A percentile compares a stretch with the other conserved stretches of the same genome.
These are phyloP conservation scores for Microdochium paspali DNA, from an alignment of 2,329 filamentous ascomycete genomes.

Conservation along the genomic window DNA sequence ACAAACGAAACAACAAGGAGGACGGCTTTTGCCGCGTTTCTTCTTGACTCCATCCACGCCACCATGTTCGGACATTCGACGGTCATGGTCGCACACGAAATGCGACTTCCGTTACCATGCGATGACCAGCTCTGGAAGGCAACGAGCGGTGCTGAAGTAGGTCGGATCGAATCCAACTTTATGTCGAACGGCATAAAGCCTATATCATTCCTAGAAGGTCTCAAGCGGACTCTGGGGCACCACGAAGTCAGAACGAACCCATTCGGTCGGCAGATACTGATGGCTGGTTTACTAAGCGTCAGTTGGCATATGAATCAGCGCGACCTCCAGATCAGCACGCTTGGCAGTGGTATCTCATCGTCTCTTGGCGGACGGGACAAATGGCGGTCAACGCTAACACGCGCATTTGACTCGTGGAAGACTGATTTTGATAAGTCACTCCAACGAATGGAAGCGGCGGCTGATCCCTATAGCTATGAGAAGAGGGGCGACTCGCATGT, in stretches of 20 bases:
- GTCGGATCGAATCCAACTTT: conserved; percentile 70
- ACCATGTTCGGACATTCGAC: conserved; percentile 98
- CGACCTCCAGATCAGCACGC: conserved; percentile 82
- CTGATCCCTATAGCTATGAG: conserved; percentile 45
- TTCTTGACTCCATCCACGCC: conserved; percentile 91
- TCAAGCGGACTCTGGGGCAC: conserved; percentile 83
- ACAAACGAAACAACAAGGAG: conserved; percentile 84
- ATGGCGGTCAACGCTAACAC: conserved; percentile 77
- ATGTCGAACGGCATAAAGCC: conserved; percentile 75
- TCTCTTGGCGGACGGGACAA: conserved; percentile 81
- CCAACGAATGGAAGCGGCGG: conserved; percentile 42
- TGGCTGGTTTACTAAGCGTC: conserved; percentile 87
- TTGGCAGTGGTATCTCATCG: conserved; percentile 62
- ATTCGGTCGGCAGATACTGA: conserved; percentile 86
- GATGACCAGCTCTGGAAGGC: conserved; percentile 91
- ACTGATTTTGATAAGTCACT: conserved; percentile 80
- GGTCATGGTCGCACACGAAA: conserved; percentile 94
- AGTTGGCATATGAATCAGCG: conserved; percentile 98
- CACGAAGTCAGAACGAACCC: conserved; percentile 82
- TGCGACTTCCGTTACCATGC: conserved; percentile 83
- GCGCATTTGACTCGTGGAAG: conserved; percentile 91
- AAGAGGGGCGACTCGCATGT: conserved; percentile 55
- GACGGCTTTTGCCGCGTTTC: conserved; percentile 86
- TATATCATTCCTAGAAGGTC: conserved; percentile 78
- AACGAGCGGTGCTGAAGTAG: conserved; percentile 77